Percentiles rank a stretch among this genome's conserved stretches.
phyloP scores from a whole-genome alignment of 768 basidiomycete species.

The Dentipellis sp. region DNA sequence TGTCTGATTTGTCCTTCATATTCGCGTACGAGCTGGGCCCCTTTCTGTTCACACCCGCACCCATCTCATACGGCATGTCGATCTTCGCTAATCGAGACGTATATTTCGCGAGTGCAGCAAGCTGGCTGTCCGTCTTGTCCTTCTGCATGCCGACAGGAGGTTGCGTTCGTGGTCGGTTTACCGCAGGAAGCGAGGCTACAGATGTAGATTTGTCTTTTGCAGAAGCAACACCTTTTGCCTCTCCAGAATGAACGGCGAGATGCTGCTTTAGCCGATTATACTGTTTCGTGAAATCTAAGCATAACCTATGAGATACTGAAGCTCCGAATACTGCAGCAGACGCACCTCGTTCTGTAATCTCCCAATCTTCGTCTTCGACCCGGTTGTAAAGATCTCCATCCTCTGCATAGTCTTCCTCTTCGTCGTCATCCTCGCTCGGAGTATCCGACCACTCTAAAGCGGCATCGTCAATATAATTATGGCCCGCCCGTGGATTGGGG shows the following conservation, averaged over 20 bases:
- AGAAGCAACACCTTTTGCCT: constrained; percentile 49
- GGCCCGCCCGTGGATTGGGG: constrained; percentile 18
- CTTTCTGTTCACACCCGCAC: constrained; percentile 83
- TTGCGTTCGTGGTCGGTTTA: constrained; percentile 50
- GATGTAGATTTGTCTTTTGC: constrained; percentile 37
- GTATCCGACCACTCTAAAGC: constrained; percentile 19
- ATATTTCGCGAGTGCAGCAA: constrained; percentile 68
- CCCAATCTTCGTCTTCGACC: constrained; percentile 86
- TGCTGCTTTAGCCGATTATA: constrained; percentile 93
- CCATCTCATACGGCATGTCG: constrained; percentile 57
- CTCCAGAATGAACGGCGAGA: constrained; percentile 72
- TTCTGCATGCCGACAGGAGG: constrained; percentile 24
- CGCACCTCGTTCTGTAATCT: constrained; percentile 73
- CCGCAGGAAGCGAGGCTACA: constrained; percentile 57
- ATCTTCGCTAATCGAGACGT: constrained; percentile 68
- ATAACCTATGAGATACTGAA: constrained; percentile 5
- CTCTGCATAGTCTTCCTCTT: constrained; percentile 29
- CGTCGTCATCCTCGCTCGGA: constrained; percentile 30
- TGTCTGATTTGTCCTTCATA: constrained; percentile 91
- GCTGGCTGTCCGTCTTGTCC: constrained; percentile 61
- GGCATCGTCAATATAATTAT: constrained; percentile 25
- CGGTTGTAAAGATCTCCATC: constrained; percentile 36
- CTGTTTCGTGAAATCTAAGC: constrained; percentile 93
- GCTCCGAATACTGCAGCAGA: neutral
- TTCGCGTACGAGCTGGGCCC: constrained; percentile 84